These are phyloP conservation scores for Penicillium sp. DNA, from an alignment of 2,329 filamentous ascomycete genomes.

Conservation along the genomic window DNA sequence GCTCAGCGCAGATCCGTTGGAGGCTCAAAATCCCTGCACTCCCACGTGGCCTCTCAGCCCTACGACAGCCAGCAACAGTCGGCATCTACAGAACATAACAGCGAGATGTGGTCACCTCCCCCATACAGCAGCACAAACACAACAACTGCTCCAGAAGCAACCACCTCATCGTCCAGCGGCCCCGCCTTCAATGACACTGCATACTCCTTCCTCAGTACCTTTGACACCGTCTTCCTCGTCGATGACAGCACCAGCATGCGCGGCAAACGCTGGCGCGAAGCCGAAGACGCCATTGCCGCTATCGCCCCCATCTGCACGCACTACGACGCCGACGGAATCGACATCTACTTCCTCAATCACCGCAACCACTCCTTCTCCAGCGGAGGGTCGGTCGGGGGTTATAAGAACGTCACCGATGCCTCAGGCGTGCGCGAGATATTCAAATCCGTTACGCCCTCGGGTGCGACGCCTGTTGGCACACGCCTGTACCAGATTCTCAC, in stretches of 20 bases:
- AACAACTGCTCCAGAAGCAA: background rate
- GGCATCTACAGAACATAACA: background rate
- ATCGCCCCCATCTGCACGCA: slow-evolving; percentile 82
- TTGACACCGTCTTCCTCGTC: slow-evolving; percentile 89
- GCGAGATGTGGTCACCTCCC: slow-evolving; percentile 25
- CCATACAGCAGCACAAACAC: slow-evolving; percentile 20
- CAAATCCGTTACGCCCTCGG: slow-evolving; percentile 64
- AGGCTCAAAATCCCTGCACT: slow-evolving; percentile 12
- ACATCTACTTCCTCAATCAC: slow-evolving; percentile 89
- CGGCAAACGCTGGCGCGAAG: slow-evolving; percentile 77
- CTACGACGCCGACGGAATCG: slow-evolving; percentile 83
- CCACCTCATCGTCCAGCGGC: slow-evolving; percentile 36
- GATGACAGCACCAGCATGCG: slow-evolving; percentile 92
- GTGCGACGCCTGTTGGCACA: slow-evolving; percentile 75
- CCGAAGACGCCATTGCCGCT: slow-evolving; percentile 68
- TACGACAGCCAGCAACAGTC: background rate
- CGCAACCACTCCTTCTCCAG: slow-evolving; percentile 36
- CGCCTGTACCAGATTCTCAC: slow-evolving; percentile 73
- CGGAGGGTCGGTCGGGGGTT: slow-evolving; percentile 56
- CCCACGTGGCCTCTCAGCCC: slow-evolving; percentile 6
- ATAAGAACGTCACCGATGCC: slow-evolving; percentile 66
- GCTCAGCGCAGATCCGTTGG: slow-evolving; percentile 5
- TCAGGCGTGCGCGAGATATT: slow-evolving; percentile 72
- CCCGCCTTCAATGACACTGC: slow-evolving; percentile 60
- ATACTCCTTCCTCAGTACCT: slow-evolving; percentile 75